Base-by-base conservation (phyloP, 2,329 filamentous ascomycete species). In the Exophiala dermatitidis region DNA sequence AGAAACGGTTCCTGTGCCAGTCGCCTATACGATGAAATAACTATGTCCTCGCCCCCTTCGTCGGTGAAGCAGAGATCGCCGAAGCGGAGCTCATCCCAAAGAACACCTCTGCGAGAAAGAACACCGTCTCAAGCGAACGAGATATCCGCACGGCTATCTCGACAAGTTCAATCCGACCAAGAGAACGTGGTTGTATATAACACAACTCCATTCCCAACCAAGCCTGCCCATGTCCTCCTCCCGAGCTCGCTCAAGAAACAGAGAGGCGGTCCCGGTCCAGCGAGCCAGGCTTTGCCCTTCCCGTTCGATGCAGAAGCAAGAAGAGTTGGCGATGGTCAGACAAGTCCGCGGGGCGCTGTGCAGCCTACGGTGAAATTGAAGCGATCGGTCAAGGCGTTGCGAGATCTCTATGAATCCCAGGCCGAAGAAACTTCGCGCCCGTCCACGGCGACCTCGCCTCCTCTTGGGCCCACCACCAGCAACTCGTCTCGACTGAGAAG, bases 31-130 rank as follows among this genome's bases (percentile, higher is more conserved):
- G 33, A 61, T 61, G 59, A 48, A 48, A 57, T 61, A 59, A 36
- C 41, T 34, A 61, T 61, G 59, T 59, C 57, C 46, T 63, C 59
- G 51, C 59, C 58, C 44, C 56, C 58, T 56, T 56, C 54, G 48
- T 52, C 57, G 53, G 53, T 60, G 44, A 59, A 58, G 48, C 53
- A 48, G 38, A 58, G 44, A 54, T 55, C 54, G 43, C 64, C 67
- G 52, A 71, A 71, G 67, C 65, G 68, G 60, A 68, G 65, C 40
- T 67, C 71, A 46, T 68, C 71, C 33, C 66, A 61, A 62, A 67
- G 73, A 59, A 68, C 67, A 60, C 69, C 70, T 52, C 69, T 76
- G 48, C 71, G 74, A 64, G 73, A 76, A 64, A 70, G 72, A 58
- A 72, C 65, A 28, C 67, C 68, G 37, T 75, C 74, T 31, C 70